Base-by-base conservation (phyloP, 1,284 basidiomycete genomes). In the Boletellus sp. region DNA sequence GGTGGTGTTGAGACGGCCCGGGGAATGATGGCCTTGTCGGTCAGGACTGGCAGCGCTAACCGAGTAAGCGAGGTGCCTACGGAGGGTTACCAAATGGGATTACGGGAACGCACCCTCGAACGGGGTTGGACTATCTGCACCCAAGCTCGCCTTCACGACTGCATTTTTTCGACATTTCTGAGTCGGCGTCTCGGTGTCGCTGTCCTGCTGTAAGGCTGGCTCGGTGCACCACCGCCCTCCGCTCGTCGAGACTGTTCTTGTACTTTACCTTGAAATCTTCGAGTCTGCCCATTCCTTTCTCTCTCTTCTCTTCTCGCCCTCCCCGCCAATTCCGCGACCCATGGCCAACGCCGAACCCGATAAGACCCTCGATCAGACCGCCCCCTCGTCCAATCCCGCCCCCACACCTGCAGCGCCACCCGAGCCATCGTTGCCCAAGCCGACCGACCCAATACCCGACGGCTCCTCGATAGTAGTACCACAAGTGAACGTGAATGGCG, bases 401-500 rank as follows among this genome's bases (percentile, higher is more conserved):
- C 28, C 47, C 7, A 30, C 44, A 6, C 24, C 52, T 1, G 8
- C 45, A n/a, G 21, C 47, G 36, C 52, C 59, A 44, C 53, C 44
- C 24, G 52, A 52, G 6, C 47, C 40, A 3, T 24, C 55, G 13
- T 22, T 47, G 10, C 15, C 52, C 49, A 54, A 55, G 36, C 42
- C 38, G 22, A 12, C 41, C 40, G 49, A 54, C 33, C n/a, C 50
- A 36, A 26, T 46, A 8, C 15, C 58, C 28, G 62, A 65, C 42
- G 51, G 55, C 26, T 2, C 52, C 24, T 54, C 53, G 41, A 35
- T 70, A 45, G 51, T 60, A 30, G 68, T 71, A 37, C 66, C 69
- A 4, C 65, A 68, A 39, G 69, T 68, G 13, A 68, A 70, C 48
- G 61, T 68, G 32, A 68, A 68, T 30, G 66, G 66, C 30, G 67